Percentiles rank a stretch among this genome's conserved stretches.
These are phyloP conservation scores for Gynostemma pentaphyllum DNA, from an alignment of 306 rosid species.

Conservation along the genomic window DNA sequence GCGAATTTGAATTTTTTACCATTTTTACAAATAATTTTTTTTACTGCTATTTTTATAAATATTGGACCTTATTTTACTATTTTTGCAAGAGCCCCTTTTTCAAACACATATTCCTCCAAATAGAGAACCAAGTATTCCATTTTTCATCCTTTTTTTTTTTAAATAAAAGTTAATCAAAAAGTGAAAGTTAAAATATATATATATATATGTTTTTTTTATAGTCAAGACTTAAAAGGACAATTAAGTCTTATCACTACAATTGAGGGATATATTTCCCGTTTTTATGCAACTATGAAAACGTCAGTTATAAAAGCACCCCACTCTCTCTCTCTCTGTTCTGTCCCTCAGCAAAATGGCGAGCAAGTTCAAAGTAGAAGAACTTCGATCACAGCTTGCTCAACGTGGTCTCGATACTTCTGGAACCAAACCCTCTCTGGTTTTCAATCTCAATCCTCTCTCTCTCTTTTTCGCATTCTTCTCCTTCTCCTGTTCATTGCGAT, in stretches of 20 bases:
- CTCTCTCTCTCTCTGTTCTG: background rate
- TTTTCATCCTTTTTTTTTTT: too few relatives aligned
- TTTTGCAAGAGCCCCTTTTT: too few relatives aligned
- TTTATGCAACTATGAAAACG: background rate
- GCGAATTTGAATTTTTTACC: too few relatives aligned
- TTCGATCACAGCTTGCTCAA: constrained; percentile 46
- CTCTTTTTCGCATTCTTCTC: background rate
- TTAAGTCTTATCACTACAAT: background rate
- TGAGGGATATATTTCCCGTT: background rate
- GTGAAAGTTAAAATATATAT: too few relatives aligned
- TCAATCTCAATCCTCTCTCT: background rate
- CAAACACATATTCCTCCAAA: too few relatives aligned
- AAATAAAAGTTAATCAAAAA: too few relatives aligned
- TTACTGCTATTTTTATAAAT: too few relatives aligned
- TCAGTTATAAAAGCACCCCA: background rate
- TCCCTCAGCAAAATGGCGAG: constrained; percentile 38
- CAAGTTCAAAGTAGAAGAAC: constrained; percentile 63
- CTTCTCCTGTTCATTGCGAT: background rate
- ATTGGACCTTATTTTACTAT: too few relatives aligned
- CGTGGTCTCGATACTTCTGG: constrained; percentile 69
- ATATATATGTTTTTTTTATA: too few relatives aligned
- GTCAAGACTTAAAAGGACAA: too few relatives aligned
- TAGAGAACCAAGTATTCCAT: too few relatives aligned
- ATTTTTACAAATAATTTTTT: too few relatives aligned
- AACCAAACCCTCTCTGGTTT: constrained; percentile 59